These are phyloP conservation scores for Dimargaris cristalligena DNA, from an alignment of 192 early-diverging fungal genomes.

Conservation along the genomic window DNA sequence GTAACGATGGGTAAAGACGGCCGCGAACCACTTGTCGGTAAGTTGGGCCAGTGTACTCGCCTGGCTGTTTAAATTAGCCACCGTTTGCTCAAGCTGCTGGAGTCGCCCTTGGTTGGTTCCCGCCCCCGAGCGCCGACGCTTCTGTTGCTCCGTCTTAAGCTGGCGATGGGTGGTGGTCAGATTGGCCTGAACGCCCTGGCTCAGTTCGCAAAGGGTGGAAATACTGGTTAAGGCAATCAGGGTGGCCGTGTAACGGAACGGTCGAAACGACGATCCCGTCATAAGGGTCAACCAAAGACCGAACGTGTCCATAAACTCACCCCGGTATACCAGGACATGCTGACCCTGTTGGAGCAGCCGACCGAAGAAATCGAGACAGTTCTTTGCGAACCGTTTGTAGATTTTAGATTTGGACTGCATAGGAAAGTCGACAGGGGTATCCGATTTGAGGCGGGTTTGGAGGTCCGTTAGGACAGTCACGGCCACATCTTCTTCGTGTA, in stretches of 20 bases:
- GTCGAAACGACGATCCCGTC: slow-evolving; percentile 63
- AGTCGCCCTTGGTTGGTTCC: slow-evolving; percentile 14
- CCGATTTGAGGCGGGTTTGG: slow-evolving; percentile 20
- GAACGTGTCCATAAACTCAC: slow-evolving; percentile 37
- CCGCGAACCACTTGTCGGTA: slow-evolving; percentile 58
- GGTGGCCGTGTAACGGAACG: slow-evolving; percentile 83
- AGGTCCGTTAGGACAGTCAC: slow-evolving; percentile 37
- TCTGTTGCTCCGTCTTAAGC: slow-evolving; percentile 36
- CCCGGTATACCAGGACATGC: slow-evolving; percentile 41
- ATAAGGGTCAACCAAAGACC: slow-evolving; percentile 47
- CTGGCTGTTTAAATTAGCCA: slow-evolving; percentile 30
- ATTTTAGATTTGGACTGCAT: slow-evolving; percentile 51
- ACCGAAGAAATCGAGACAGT: slow-evolving; percentile 50
- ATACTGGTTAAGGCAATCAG: slow-evolving; percentile 46
- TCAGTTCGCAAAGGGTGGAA: slow-evolving; percentile 47
- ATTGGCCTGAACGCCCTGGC: slow-evolving; percentile 37
- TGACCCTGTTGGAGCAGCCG: slow-evolving; percentile 38
- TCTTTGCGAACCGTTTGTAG: slow-evolving; percentile 44
- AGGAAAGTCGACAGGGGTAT: slow-evolving; percentile 50
- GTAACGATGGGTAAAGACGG: slow-evolving; percentile 78
- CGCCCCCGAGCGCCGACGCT: slow-evolving; percentile 14
- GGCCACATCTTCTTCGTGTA: slow-evolving; percentile 38
- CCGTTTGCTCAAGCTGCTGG: slow-evolving; percentile 24
- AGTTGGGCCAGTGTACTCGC: slow-evolving; percentile 37
- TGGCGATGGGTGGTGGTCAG: slow-evolving; percentile 51